A percentile compares a stretch with the other conserved stretches of the same genome.
These are phyloP conservation scores for Porogramme epimiltina DNA, from an alignment of 1,284 basidiomycete species.

Conservation along the genomic window DNA sequence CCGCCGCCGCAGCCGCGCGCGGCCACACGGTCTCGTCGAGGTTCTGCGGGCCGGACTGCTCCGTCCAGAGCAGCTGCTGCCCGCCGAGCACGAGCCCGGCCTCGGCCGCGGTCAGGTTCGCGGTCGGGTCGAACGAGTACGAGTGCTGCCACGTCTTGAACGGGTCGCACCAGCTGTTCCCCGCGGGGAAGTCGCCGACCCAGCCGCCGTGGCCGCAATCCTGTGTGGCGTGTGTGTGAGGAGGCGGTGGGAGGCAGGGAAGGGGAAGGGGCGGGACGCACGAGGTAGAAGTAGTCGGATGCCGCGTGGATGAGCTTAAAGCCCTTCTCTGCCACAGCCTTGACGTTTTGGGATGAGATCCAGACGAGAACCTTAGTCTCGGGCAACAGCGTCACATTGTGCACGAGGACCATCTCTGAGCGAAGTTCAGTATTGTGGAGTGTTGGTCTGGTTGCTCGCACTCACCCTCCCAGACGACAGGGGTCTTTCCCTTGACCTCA, in stretches of 20 bases:
- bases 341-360: slow-evolving; percentile 49
- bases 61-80: slow-evolving; percentile 77
- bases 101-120: slow-evolving; percentile 53
- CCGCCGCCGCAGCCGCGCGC: slow-evolving; percentile 75
- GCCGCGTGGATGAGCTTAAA: slow-evolving; percentile 55
- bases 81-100: slow-evolving; percentile 66
- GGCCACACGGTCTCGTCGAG: slow-evolving; percentile 80
- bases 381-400: slow-evolving; percentile 61
- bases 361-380: slow-evolving; percentile 76
- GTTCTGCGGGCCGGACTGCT: slow-evolving; percentile 73
- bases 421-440: slow-evolving; percentile 26
- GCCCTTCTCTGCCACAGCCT: slow-evolving; percentile 47
- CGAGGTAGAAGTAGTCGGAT: slow-evolving; percentile 66
- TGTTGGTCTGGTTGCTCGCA: slow-evolving; percentile 40
- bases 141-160: slow-evolving; percentile 79
- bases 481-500: slow-evolving; percentile 48
- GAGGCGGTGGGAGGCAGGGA: not conserved
- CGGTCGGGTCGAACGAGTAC: slow-evolving; percentile 75
- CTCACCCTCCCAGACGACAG: slow-evolving; percentile 79
- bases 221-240: slow-evolving; percentile 32
- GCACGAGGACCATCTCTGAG: slow-evolving; percentile 74
- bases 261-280: slow-evolving; percentile 21
- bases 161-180: slow-evolving; percentile 67
- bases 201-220: slow-evolving; percentile 83
- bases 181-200: slow-evolving; percentile 60